Conservation (phyloP, 257 asterid species). For the Solanum sparsipilum region DNA sequence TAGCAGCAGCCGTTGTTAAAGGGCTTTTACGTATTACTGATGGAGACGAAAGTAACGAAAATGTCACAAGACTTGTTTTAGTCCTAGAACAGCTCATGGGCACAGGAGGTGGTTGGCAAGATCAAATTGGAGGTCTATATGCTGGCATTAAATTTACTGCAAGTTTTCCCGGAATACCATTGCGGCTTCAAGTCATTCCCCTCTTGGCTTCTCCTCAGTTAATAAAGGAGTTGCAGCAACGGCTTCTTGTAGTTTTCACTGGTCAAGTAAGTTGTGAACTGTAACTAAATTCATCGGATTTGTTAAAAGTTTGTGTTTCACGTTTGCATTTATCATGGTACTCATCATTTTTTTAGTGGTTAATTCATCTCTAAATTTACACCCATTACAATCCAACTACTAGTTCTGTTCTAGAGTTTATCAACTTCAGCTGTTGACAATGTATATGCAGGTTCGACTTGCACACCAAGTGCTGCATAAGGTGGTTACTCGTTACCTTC, state of each 20-base stretch:
- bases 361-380: background rate
- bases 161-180: slow-evolving; percentile 80
- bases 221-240: slow-evolving; percentile 54
- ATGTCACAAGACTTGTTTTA: slow-evolving; percentile 77
- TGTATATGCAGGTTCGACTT: slow-evolving; percentile 63
- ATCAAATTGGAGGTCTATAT: slow-evolving; percentile 92
- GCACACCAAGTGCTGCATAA: slow-evolving; percentile 94
- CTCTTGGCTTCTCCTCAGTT: slow-evolving; percentile 65
- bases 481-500: slow-evolving; percentile 86
- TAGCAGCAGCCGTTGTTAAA: slow-evolving; percentile 93
- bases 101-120: slow-evolving; percentile 99
- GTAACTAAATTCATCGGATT: background rate
- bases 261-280: slow-evolving; percentile 56
- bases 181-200: slow-evolving; percentile 79
- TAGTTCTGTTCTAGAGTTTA: background rate
- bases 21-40: slow-evolving; percentile 67
- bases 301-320: background rate
- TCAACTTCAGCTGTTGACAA: background rate
- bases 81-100: slow-evolving; percentile 94
- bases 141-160: slow-evolving; percentile 86
- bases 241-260: slow-evolving; percentile 83
- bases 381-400: background rate
- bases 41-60: slow-evolving; percentile 74
- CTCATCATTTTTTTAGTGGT: background rate
- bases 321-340: background rate